These are phyloP conservation scores for Bromus sterilis DNA, from an alignment of 176 grass and related monocot genomes.

Conservation along the genomic window DNA sequence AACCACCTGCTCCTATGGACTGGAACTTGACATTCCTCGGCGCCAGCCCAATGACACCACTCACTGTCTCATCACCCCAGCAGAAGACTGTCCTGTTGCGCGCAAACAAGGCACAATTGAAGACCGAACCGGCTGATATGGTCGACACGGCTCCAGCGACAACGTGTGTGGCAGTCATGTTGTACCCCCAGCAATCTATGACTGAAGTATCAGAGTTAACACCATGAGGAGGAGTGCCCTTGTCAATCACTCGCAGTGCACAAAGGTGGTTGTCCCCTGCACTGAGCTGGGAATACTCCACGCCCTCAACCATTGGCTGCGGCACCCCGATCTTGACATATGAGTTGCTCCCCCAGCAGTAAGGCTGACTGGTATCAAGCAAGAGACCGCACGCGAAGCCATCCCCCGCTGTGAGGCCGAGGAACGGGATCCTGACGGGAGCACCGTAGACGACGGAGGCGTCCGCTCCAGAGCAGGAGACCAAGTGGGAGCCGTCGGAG, in stretches of 20 bases:
- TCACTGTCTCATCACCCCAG: constrained; percentile 88
- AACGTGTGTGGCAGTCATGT: constrained; percentile 77
- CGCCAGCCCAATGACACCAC: constrained; percentile 59
- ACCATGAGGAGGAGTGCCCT: constrained; percentile 18
- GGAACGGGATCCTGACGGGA: constrained; percentile 58
- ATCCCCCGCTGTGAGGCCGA: constrained; percentile 79
- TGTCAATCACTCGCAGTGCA: constrained; percentile 35
- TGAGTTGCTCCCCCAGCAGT: constrained; percentile 94
- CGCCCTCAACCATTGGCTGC: constrained; percentile 84
- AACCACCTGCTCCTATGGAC: constrained; percentile 82
- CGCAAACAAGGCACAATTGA: constrained; percentile 75
- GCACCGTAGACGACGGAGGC: constrained; percentile 89
- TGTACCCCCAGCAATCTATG: constrained; percentile 97
- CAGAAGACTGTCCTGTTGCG: constrained; percentile 68
- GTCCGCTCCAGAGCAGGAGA: constrained; percentile 75
- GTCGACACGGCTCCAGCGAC: constrained; percentile 32
- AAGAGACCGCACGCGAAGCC: constrained; percentile 88
- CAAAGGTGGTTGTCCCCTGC: constrained; percentile 92
- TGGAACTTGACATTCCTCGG: constrained; percentile 64
- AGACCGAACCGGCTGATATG: constrained; percentile 80
- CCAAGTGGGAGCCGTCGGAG: constrained; percentile 77
- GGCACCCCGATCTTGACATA: constrained; percentile 95
- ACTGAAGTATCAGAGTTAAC: constrained; percentile 26
- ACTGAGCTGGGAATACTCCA: constrained; percentile 70
- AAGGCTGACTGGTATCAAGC: constrained; percentile 75